Conservation (phyloP, 164 flowering plant genomes). For the Litsea cubeba region DNA sequence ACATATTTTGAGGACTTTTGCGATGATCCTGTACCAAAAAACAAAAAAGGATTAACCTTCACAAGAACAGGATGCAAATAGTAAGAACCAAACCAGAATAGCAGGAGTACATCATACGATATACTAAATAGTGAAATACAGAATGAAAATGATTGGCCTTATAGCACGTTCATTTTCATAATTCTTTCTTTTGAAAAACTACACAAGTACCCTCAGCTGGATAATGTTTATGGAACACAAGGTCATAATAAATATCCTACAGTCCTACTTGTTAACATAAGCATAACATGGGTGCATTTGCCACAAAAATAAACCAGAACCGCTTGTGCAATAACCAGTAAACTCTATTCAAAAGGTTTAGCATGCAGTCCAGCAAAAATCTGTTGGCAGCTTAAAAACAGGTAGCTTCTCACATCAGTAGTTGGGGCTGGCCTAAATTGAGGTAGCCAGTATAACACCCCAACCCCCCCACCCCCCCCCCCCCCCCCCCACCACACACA, state of each 20-base stretch:
- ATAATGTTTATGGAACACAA: background rate
- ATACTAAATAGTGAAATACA: background rate
- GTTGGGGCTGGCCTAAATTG: background rate
- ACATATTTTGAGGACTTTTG: conserved; percentile 85
- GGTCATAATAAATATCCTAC: background rate
- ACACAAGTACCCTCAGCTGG: background rate
- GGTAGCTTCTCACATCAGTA: background rate
- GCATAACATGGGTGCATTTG: background rate
- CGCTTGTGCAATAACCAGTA: background rate
- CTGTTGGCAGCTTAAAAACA: background rate
- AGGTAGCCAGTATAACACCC: too few species aligned
- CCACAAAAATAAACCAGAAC: background rate
- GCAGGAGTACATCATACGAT: background rate
- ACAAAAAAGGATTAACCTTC: background rate
- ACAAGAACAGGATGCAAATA: background rate
- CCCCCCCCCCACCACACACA: too few species aligned
- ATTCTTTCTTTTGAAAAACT: background rate
- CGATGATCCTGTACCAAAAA: conserved; percentile 58
- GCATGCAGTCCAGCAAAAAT: background rate
- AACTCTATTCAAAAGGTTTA: background rate
- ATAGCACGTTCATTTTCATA: background rate
- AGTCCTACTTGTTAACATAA: background rate
- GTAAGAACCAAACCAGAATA: background rate
- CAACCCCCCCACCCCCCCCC: too few species aligned
- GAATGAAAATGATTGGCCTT: background rate